Evolutionary conservation across 148 eudicot species (phyloP).

Genomic region (Nepenthes gracilis): DNA sequence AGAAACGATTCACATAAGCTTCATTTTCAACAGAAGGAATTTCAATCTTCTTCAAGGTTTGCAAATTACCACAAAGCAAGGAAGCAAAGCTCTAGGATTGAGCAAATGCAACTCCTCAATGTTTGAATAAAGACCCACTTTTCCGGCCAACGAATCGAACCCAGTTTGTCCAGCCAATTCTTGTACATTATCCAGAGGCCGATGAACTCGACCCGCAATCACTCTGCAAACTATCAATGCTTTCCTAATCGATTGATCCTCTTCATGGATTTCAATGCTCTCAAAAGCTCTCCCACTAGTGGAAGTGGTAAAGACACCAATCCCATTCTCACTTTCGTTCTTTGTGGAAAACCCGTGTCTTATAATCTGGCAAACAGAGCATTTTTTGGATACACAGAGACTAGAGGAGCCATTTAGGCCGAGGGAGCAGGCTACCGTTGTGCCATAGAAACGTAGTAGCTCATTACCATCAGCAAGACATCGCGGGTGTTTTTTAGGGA

Average conservation of each 20-base stretch:
- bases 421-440: conserved; percentile 59
- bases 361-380: conserved; percentile 78
- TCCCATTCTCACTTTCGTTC: conserved; percentile 44
- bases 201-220: conserved; percentile 94
- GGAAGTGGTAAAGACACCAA: conserved; percentile 88
- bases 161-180: conserved; percentile 78
- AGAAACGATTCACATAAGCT: neutral
- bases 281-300: conserved; percentile 92
- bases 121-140: conserved; percentile 81
- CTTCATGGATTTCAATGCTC: conserved; percentile 32
- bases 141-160: conserved; percentile 95
- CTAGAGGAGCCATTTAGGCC: conserved; percentile 64
- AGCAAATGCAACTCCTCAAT: conserved; percentile 96
- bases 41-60: conserved; percentile 27
- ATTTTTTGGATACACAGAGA: conserved; percentile 65
- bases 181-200: conserved; percentile 80
- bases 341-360: conserved; percentile 65
- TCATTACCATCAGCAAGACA: conserved; percentile 94
- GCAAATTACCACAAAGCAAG: conserved; percentile 96
- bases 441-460: conserved; percentile 77
- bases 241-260: conserved; percentile 36
- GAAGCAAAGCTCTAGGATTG: conserved; percentile 83
- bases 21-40: no score
- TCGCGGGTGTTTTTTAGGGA: conserved; percentile 86
- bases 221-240: conserved; percentile 92